Percentiles rank a stretch among this genome's conserved stretches.
These are phyloP conservation scores for Globisporangium paroecandrum DNA, from an alignment of 352 stramenopile genomes.

Conservation along the genomic window DNA sequence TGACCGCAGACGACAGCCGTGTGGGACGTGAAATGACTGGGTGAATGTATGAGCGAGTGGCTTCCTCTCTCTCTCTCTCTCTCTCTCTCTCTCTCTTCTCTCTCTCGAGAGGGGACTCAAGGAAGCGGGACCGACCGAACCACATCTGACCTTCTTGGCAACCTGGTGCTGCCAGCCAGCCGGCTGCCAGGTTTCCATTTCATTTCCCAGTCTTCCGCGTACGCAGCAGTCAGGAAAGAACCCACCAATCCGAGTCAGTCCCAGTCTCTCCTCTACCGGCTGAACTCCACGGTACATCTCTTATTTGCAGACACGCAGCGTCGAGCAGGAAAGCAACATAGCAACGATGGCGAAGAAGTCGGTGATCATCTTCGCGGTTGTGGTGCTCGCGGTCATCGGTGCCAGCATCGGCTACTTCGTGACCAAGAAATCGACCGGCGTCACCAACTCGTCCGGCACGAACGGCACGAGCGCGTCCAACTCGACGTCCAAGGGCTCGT, in stretches of 20 bases:
- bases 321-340: not conserved
- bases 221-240: not conserved
- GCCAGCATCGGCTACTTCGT: slow-evolving; percentile 23
- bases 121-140: not conserved
- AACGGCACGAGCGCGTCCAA: slow-evolving; percentile 14
- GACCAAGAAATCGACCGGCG: slow-evolving; percentile 14
- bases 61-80: not conserved
- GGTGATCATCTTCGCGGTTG: slow-evolving; percentile 21
- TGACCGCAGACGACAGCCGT: not conserved
- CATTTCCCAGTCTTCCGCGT: slow-evolving; percentile 8
- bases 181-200: not conserved
- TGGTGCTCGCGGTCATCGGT: slow-evolving; percentile 24
- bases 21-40: not conserved
- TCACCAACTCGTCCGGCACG: slow-evolving; percentile 12
- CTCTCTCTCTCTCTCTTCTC: too few relatives aligned
- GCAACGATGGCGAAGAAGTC: slow-evolving; percentile 19
- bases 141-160: not conserved
- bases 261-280: not conserved
- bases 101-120: not conserved
- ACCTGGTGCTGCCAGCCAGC: not conserved
- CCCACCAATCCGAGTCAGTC: not conserved
- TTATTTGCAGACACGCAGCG: not conserved
- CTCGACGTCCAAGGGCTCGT: slow-evolving; percentile 9
- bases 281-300: not conserved
- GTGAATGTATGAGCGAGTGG: not conserved